A percentile compares a stretch with the other conserved stretches of the same genome.
Conservation (phyloP, 805 yeast species). For the Lipomyces mesembrius region DNA sequence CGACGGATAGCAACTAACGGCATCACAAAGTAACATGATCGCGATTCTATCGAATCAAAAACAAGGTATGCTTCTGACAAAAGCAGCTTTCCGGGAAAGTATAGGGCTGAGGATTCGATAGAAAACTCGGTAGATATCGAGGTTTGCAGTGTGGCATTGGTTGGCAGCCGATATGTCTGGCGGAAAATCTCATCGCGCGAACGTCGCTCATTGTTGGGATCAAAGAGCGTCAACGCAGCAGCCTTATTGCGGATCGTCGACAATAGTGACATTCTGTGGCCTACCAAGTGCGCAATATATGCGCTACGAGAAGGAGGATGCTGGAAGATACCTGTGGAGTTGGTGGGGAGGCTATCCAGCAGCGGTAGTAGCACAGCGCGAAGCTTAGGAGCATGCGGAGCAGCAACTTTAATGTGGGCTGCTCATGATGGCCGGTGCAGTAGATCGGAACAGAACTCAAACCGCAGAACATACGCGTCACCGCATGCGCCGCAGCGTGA, state of each 20-base stretch:
- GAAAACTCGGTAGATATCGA: constrained; percentile 70
- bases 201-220: constrained; percentile 47
- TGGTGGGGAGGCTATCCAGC: too few relatives aligned
- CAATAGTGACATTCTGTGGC: constrained; percentile 52
- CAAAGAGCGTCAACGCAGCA: constrained; percentile 51
- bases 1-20: constrained; percentile 80
- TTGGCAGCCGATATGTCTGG: constrained; percentile 70
- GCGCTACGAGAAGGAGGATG: not conserved
- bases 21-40: constrained; percentile 67
- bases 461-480: too few relatives aligned
- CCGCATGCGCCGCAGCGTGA: too few relatives aligned
- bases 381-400: too few relatives aligned
- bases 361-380: too few relatives aligned
- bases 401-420: too few relatives aligned
- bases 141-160: constrained; percentile 64
- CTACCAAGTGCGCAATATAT: constrained; percentile 1
- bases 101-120: constrained; percentile 41
- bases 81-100: constrained; percentile 67
- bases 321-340: too few relatives aligned
- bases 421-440: too few relatives aligned
- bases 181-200: constrained; percentile 74
- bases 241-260: constrained; percentile 54
- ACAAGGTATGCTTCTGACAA: constrained; percentile 76
- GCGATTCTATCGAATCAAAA: constrained; percentile 72
- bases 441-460: too few relatives aligned